phyloP scores from a whole-genome alignment of 2,329 filamentous ascomycete genomes.

The Fusarium sterilihyphosum region DNA sequence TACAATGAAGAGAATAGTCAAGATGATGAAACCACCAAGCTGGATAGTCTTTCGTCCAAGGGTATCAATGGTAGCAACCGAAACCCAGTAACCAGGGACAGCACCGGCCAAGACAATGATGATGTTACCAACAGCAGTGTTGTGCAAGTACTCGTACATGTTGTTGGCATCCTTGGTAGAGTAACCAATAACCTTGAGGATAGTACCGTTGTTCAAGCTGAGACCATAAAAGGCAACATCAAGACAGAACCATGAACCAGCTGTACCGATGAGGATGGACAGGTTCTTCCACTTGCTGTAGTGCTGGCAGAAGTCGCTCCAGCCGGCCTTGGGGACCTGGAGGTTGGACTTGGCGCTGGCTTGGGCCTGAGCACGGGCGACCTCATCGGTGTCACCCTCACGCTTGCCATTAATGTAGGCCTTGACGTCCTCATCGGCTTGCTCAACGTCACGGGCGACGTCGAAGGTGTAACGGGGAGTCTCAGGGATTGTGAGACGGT shows the following conservation, averaged over 20 bases:
- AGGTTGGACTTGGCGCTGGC: constrained; percentile 64
- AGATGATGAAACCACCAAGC: constrained; percentile 68
- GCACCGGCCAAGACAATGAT: constrained; percentile 82
- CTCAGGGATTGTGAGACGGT: constrained; percentile 83
- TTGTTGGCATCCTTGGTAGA: constrained; percentile 58
- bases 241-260: constrained; percentile 85
- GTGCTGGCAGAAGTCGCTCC: constrained; percentile 75
- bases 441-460: constrained; percentile 77
- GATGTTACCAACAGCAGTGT: constrained; percentile 80
- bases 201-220: constrained; percentile 79
- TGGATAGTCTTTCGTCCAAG: constrained; percentile 83
- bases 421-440: constrained; percentile 76
- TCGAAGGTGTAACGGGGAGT: constrained; percentile 91
- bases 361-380: constrained; percentile 68
- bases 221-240: constrained; percentile 72
- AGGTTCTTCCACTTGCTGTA: constrained; percentile 78
- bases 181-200: constrained; percentile 78
- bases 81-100: constrained; percentile 85
- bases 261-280: constrained; percentile 79
- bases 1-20: constrained; percentile 67
- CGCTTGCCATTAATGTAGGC: constrained; percentile 76
- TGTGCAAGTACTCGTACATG: constrained; percentile 76
- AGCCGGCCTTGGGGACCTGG: constrained; percentile 75
- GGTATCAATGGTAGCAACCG: constrained; percentile 77
- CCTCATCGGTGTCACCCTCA: constrained; percentile 73